Evolutionary conservation across 1,139 yeast species (phyloP), one percentile per base, ranked within the genome.

Genomic region (Lodderomyces elongisporus): DNA sequence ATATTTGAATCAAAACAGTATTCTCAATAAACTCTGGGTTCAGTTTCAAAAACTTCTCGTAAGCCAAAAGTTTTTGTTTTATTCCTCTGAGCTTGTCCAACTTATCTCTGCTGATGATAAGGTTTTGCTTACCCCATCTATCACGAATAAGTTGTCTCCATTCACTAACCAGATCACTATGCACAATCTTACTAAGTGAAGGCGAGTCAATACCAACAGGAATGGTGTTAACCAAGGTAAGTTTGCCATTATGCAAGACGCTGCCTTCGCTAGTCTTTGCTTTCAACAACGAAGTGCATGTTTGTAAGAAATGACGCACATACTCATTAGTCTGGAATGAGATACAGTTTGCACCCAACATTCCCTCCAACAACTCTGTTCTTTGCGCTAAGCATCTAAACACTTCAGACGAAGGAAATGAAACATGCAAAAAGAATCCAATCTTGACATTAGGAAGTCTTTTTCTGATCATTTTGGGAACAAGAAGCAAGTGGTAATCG

Each of bases 381-480:
- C 98, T 71, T 51, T 87, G 93, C 1, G 97, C 96, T 43, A 91
- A 71, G 51, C 97, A 89, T 44, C 97, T 71, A 60, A 91, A 93
- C 3, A 91, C 95, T 57, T 91, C 99, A 31, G 93, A 80, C 2
- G 96, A 85, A 5, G 98, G 98, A 64, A 91, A 91, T 1, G 97
- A 85, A 15, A 91, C 88, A 51, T 93, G 98, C 38, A 91, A 64
- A 58, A 87, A 91, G 47, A 91, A 81, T 0, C 96, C 97, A 47
- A 93, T 88, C 45, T 84, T 79, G 4, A 95, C 97, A 40, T 76
- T 57, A 10, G 96, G 96, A 16, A 88, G 58, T 43, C 70, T 62
- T 37, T 77, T 70, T 44, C 96, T 72, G 5, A 91, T 70, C 93
- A 91, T 81, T 39, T 71, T 71, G 0, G 97, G 97, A 1, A 88